Base-by-base conservation (phyloP, 768 basidiomycete species). In the Obba rivulosa region DNA sequence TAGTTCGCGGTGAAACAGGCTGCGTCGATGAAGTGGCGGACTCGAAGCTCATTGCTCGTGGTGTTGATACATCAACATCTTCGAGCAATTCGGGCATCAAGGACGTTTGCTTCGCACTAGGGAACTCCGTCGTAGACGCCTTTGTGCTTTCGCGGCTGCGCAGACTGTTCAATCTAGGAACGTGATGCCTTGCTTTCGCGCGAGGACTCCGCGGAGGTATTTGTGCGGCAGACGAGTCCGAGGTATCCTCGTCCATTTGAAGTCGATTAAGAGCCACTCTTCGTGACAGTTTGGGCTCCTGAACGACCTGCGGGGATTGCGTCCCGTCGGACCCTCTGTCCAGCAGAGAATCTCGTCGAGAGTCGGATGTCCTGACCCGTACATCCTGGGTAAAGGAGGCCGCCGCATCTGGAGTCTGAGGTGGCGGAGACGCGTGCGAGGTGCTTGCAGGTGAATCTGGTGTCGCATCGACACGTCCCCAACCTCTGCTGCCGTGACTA, bases 1-100 rank as follows among this genome's bases (percentile, higher is more conserved):
- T 49, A 2, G 64, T 54, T 9, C 51, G 60, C 16, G 58, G 64
- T 4, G 62, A 58, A 10, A 62, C 54, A 5, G 70, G 60, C 13
- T 66, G 60, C 10, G 63, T 48, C 16, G 67, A 59, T 9, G 62
- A 58, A 11, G 49, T 41, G 4, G 41, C 17, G 41, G 59, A 65
- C 62, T 73, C 72, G 57, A 86, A 84, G 13, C 58, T 69, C 18
- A 69, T 58, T 17, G 77, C 77, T 47, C 68, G 79, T 3, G 87
- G 87, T 4, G 87, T 89, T 38, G 68, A 67, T 17, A 69, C 66
- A 25, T 34, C 20, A 17, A 70, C 69, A 14, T 81, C 79, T 28
- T 65, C 69, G 3, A 74, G 71, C 72, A 75, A 79, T 39, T 81
- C 78, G 2, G 80, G 51, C 2, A 63, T 69, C 41, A 81, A 64